Base-by-base conservation (phyloP, 2,329 filamentous ascomycete species). In the Stemphylium vesicarium region DNA sequence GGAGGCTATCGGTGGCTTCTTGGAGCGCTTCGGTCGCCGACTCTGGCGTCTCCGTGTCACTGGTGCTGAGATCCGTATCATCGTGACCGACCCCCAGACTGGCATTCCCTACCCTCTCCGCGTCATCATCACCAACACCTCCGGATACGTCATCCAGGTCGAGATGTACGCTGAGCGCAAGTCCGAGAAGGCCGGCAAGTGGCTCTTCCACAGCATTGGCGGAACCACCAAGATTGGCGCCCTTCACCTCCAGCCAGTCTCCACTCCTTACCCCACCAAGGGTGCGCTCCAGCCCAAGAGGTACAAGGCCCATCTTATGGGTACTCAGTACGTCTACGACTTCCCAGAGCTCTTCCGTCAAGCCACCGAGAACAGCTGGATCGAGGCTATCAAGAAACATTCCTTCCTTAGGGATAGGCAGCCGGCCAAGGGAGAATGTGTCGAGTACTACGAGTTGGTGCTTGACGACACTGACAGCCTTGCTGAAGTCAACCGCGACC, bases 301-400 rank as follows among this genome's bases (percentile, higher is more conserved):
- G 69, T 98, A 99, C 88, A 97, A 96, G 88, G 95, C 95, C 65
- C 95, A 99, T 76, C 82, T 98, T 59, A 97, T 99, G 93, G 95
- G 95, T 62, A 99, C 95, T 24, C 95, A 99, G 79, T 99, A 97
- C 75, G 95, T 98, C 50, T 99, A 99, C 77, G 95, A 99, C 79
- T 99, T 99, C 89, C 95, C 95, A 26, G 95, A 99, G 84, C 88
- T 99, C 43, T 99, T 99, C 90, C 88, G 95, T 73, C 95, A 98
- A 79, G 92, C 95, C 39, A 92, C 96, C 74, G 92, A 97, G 81
- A 97, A 97, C 83, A 90, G 86, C 79, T 99, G 95, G 95, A 80
- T 82, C 72, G 88, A 88, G 76, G 87, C 88, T 52, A 84, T 90
- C 62, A 86, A 88, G 75, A 88, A 88, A 74, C 88, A 94, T 69